phyloP scores from a whole-genome alignment of 129 eudicot genomes.

The Centella asiatica region DNA sequence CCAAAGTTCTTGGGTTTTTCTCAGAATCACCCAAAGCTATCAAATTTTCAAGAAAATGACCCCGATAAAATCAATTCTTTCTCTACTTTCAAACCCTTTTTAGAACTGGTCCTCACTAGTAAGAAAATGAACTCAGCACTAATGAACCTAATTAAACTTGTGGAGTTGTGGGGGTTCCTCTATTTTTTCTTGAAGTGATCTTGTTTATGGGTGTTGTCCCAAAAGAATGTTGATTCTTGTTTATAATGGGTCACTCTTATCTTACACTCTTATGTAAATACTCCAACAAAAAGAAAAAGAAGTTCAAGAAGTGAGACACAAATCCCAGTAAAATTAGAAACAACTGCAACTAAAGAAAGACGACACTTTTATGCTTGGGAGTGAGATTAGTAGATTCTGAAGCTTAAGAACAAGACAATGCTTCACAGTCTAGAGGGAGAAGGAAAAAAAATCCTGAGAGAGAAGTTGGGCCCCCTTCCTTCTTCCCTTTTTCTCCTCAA shows the following conservation, averaged over 20 bases:
- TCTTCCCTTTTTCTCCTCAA: slow-evolving; percentile 3
- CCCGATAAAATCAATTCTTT: not conserved
- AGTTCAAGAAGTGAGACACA: slow-evolving; percentile 10
- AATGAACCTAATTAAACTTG: not conserved
- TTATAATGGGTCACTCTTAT: not conserved
- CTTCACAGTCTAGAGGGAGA: slow-evolving; percentile 20
- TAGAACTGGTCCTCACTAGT: not conserved
- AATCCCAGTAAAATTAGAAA: slow-evolving; percentile 19
- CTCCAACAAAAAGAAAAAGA: not conserved
- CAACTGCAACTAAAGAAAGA: slow-evolving; percentile 31
- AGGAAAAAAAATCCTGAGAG: slow-evolving; percentile 14
- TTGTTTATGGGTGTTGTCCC: slow-evolving; percentile 3
- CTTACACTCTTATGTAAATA: slow-evolving; percentile 6
- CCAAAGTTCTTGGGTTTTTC: slow-evolving; percentile 11
- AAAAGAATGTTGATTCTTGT: slow-evolving; percentile 13
- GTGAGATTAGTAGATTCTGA: slow-evolving; percentile 28
- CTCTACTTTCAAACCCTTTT: slow-evolving; percentile 10
- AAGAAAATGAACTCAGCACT: not conserved
- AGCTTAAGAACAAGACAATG: slow-evolving; percentile 33
- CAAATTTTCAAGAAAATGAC: slow-evolving; percentile 7
- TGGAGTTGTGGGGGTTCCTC: not conserved
- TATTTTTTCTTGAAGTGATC: not conserved
- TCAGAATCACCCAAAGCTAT: slow-evolving; percentile 11
- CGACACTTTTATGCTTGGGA: slow-evolving; percentile 31
- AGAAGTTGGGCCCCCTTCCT: slow-evolving; percentile 14